Evolutionary conservation across 225 moss, liverwort and hornwort species (phyloP), one percentile per base, ranked within the genome.

Genomic region (Polytrichum formosum): DNA sequence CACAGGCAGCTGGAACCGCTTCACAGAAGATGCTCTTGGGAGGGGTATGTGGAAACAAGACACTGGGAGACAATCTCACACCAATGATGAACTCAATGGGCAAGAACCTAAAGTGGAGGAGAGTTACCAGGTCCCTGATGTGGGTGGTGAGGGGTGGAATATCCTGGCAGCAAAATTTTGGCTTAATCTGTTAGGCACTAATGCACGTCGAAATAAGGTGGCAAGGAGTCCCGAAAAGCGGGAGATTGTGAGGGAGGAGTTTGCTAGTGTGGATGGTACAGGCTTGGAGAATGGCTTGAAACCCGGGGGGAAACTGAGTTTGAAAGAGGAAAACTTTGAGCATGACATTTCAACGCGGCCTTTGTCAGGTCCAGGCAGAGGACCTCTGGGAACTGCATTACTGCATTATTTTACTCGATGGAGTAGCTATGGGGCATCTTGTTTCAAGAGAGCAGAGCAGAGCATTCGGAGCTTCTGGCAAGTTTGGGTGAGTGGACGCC

Each of bases 391-490:
- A 28, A 83, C 88, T 60, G 88, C 83, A 9, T 75, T 88, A 59
- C 65, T 85, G 61, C 90, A 91, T 77, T 81, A 88, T 74, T 64
- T 83, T 56, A 73, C 85, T 35, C 78, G 88, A 62, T 91, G 90
- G 90, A 83, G 83, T 60, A 88, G 76, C 69, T 85, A 91, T 67
- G 71, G 73, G 72, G 77, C 77, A 61, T 79, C 83, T 21, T 79
- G 82, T 70, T 69, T 85, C 55, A 79, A 85, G 81, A 75, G 88
- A 78, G 85, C 75, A 28, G 90, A 91, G 54, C 85, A 91, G 68
- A 83, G 77, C 33, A 56, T 85, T 55, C 75, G 83, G 68, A 88
- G 83, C 75, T 79, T 88, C 67, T 91, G 88, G 88, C 85, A 91
- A 75, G 70, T 88, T 66, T 91, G 90, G 90, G 90, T 88, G 77